Percentiles rank a stretch among this genome's conserved stretches.
phyloP scores from a whole-genome alignment of 2,329 filamentous ascomycete species.

The Penicillium janthinellum region DNA sequence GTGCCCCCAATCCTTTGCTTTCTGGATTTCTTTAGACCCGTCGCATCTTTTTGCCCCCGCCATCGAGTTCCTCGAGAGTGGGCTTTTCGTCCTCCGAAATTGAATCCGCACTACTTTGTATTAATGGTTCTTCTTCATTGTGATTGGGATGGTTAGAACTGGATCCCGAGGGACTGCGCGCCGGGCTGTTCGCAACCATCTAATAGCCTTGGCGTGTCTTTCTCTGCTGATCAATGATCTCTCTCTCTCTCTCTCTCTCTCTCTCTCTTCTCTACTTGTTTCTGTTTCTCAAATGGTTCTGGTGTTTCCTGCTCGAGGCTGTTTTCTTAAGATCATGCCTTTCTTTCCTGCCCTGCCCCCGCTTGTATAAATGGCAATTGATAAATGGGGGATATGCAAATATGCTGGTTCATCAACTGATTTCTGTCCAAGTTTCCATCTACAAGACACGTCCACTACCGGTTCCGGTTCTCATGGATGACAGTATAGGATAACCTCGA shows the following conservation, averaged over 20 bases:
- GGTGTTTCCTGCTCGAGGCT: slow-evolving; percentile 9
- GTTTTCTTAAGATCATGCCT: slow-evolving; percentile 2
- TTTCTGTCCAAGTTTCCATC: slow-evolving; percentile 4
- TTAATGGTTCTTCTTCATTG: slow-evolving; percentile 22
- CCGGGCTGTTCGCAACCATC: neutral
- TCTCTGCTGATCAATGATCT: slow-evolving; percentile 21
- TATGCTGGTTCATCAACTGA: slow-evolving; percentile 10
- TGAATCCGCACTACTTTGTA: slow-evolving; percentile 19
- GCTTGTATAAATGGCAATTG: slow-evolving; percentile 19
- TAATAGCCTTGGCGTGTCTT: neutral
- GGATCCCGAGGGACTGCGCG: neutral
- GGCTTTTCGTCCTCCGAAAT: slow-evolving; percentile 1
- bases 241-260: neutral
- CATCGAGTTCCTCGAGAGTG: slow-evolving; percentile 2
- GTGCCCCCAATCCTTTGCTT: slow-evolving; percentile 1
- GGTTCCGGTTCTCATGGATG: neutral
- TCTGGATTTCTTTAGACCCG: slow-evolving; percentile 21
- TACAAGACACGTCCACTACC: neutral
- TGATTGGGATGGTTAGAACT: slow-evolving; percentile 9
- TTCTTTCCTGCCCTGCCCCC: slow-evolving; percentile 7
- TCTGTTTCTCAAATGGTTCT: neutral
- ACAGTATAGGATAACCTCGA: neutral
- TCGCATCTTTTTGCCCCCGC: slow-evolving; percentile 11
- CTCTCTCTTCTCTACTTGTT: neutral
- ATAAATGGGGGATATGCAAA: slow-evolving; percentile 22